Percentiles rank a stretch among this genome's conserved stretches.
Evolutionary conservation across 352 stramenopile genomes (phyloP).

Genomic region (Phytophthora quininea): DNA sequence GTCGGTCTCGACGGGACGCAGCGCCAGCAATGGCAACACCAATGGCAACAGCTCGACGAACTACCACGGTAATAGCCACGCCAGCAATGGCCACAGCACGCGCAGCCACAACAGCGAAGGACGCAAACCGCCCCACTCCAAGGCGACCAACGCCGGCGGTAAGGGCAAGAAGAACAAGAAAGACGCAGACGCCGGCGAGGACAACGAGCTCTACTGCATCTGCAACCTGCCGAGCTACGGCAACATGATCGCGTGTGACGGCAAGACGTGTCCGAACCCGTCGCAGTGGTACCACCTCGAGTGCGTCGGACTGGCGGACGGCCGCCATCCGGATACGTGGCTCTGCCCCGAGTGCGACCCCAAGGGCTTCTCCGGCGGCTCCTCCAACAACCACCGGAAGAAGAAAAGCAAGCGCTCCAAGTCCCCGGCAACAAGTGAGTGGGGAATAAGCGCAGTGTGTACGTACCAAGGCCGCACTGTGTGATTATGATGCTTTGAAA

Average conservation of each 20-base stretch:
- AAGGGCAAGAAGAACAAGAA: conserved; percentile 72
- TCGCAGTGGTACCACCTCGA: conserved; percentile 90
- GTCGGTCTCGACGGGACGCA: conserved; percentile 30
- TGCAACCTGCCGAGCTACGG: conserved; percentile 88
- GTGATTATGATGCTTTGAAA: conserved; percentile 25
- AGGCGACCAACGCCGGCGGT: conserved; percentile 27
- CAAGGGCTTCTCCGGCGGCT: conserved; percentile 62
- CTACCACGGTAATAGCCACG: conserved; percentile 21
- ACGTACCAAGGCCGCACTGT: conserved; percentile 17
- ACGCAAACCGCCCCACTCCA: conserved; percentile 34
- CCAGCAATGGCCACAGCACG: conserved; percentile 24
- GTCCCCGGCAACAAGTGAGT: conserved; percentile 64
- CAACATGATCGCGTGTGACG: conserved; percentile 90
- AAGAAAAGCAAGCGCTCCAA: conserved; percentile 89
- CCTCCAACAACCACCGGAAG: conserved; percentile 84
- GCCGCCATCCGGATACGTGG: conserved; percentile 85
- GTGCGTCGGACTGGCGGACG: conserved; percentile 83
- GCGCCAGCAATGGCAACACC: conserved; percentile 12
- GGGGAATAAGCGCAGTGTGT: conserved; percentile 11
- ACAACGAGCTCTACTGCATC: conserved; percentile 91
- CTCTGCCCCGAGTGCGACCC: conserved; percentile 87
- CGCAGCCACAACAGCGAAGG: conserved; percentile 27
- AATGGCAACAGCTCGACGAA: conserved; percentile 14
- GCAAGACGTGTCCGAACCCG: conserved; percentile 87
- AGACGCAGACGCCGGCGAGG: conserved; percentile 68